Conservation (phyloP, 1,284 basidiomycete genomes). For the Puccinia horiana region DNA sequence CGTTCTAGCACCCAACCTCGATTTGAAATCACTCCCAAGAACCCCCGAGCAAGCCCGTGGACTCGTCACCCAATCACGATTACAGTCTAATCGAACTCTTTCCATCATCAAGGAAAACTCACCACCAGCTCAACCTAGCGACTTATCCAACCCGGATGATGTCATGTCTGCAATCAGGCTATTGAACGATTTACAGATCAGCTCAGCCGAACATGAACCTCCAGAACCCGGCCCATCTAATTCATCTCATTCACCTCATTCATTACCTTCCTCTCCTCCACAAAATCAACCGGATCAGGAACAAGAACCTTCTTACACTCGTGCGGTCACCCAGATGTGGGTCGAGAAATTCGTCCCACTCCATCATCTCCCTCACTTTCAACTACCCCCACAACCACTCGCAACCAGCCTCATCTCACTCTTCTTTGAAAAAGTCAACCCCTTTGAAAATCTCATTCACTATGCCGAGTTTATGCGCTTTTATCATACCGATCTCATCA, state of each 20-base stretch:
- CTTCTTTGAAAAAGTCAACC: slow-evolving; percentile 32
- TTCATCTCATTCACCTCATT: not conserved
- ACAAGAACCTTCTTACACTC: not conserved
- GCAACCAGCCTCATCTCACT: slow-evolving; percentile 14
- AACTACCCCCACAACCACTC: slow-evolving; percentile 25
- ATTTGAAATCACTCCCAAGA: slow-evolving; percentile 28
- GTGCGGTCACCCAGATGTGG: not conserved
- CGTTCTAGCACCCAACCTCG: slow-evolving; percentile 28
- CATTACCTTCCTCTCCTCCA: not conserved
- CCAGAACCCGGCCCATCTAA: not conserved
- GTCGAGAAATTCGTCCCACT: not conserved
- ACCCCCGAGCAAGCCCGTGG: slow-evolving; percentile 36
- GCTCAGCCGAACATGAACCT: not conserved
- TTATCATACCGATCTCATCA: not conserved
- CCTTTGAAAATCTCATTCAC: slow-evolving; percentile 10
- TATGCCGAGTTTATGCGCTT: slow-evolving; percentile 20
- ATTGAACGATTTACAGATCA: not conserved
- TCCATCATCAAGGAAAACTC: not conserved
- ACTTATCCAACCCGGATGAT: not conserved
- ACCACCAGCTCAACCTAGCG: not conserved
- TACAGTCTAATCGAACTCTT: not conserved
- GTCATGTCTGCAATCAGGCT: not conserved
- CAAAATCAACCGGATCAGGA: not conserved
- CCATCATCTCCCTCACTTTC: too few relatives aligned
- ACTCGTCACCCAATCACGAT: slow-evolving; percentile 14